A percentile compares a stretch with the other conserved stretches of the same genome.
Conservation (phyloP, 441 rosid species). For the Gossypium trilobum region DNA sequence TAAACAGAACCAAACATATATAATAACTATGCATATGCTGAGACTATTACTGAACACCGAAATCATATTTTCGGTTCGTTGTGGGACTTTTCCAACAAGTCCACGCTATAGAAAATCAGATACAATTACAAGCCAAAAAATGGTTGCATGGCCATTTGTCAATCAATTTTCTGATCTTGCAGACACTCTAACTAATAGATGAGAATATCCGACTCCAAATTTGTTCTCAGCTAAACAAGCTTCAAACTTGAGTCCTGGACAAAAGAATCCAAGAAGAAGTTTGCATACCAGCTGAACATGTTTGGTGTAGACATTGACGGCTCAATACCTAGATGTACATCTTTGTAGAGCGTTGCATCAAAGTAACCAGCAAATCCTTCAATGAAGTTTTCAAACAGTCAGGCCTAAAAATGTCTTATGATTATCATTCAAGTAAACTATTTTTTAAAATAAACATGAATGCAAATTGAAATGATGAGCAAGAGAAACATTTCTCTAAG, state of each 20-base stretch:
- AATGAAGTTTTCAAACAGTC: constrained; percentile 15
- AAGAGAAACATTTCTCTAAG: neutral
- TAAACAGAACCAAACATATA: neutral
- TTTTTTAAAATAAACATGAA: neutral
- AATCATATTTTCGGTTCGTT: neutral
- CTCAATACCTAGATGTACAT: constrained; percentile 91
- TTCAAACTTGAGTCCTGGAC: neutral
- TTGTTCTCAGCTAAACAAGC: neutral
- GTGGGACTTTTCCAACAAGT: neutral
- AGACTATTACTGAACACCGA: neutral
- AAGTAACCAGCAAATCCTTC: constrained; percentile 95
- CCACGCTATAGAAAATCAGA: neutral
- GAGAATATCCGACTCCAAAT: neutral
- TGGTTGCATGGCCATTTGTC: neutral
- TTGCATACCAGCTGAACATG: constrained; percentile 83
- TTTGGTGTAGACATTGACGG: constrained; percentile 84
- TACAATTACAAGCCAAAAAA: neutral
- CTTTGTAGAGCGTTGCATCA: constrained; percentile 75
- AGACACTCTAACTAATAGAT: neutral
- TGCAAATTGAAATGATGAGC: neutral
- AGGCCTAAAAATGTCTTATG: neutral
- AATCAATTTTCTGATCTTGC: neutral
- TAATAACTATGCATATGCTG: neutral
- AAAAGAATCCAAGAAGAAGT: neutral
- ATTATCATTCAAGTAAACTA: neutral